Percentiles rank a stretch among this genome's conserved stretches.
phyloP scores from a whole-genome alignment of 495 filamentous ascomycete species.

The Penicillium salamii region DNA sequence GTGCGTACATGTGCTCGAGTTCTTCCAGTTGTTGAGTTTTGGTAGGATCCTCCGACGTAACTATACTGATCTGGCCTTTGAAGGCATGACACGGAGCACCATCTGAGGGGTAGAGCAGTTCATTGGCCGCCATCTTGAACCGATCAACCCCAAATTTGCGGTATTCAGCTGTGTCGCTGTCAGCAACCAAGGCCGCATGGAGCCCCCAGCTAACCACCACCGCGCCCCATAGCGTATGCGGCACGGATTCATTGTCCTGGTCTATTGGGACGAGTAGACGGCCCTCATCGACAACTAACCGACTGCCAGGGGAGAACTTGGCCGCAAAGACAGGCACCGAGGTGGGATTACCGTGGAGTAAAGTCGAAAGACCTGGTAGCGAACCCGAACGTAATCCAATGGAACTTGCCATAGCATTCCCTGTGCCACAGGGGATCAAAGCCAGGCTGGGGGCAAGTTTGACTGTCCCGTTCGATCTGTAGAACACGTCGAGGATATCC shows the following conservation, averaged over 20 bases:
- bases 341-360: slow-evolving; percentile 51
- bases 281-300: slow-evolving; percentile 37
- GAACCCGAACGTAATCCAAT: slow-evolving; percentile 34
- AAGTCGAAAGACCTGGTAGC: slow-evolving; percentile 25
- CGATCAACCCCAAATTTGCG: slow-evolving; percentile 69
- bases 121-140: slow-evolving; percentile 78
- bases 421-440: slow-evolving; percentile 78
- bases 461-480: slow-evolving; percentile 20
- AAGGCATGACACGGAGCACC: slow-evolving; percentile 66
- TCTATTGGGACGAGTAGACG: slow-evolving; percentile 21
- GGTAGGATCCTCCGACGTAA: slow-evolving; percentile 19
- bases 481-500: slow-evolving; percentile 70
- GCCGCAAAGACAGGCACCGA: slow-evolving; percentile 52
- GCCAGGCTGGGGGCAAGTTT: slow-evolving; percentile 51
- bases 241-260: slow-evolving; percentile 14
- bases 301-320: slow-evolving; percentile 64
- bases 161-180: slow-evolving; percentile 78
- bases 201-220: slow-evolving; percentile 87
- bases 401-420: slow-evolving; percentile 83
- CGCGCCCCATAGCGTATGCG: slow-evolving; percentile 58
- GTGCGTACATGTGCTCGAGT: slow-evolving; percentile 62
- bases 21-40: slow-evolving; percentile 6
- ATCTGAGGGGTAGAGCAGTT: slow-evolving; percentile 61
- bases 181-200: slow-evolving; percentile 82
- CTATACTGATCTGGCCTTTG: slow-evolving; percentile 51